Conservation (phyloP, 352 stramenopile species). For the Globisporangium takayamanum region DNA sequence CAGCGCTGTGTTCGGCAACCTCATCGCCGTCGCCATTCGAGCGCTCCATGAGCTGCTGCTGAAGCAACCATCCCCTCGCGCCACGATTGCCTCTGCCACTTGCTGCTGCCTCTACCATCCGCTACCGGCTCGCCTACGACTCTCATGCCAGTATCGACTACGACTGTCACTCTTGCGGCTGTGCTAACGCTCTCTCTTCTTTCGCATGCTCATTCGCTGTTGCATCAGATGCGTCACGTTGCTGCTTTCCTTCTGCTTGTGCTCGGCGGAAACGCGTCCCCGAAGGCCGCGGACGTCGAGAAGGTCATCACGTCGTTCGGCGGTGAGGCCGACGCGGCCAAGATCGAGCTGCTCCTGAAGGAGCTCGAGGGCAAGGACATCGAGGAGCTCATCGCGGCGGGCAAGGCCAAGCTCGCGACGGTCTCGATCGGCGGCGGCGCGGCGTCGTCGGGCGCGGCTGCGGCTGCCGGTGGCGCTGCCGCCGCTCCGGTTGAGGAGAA, state of each 20-base stretch:
- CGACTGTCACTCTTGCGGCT: not conserved
- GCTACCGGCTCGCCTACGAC: not conserved
- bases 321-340: constrained; percentile 69
- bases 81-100: not conserved
- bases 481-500: constrained; percentile 41
- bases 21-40: not conserved
- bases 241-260: constrained; percentile 88
- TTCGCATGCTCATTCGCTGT: constrained; percentile 1
- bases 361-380: constrained; percentile 88
- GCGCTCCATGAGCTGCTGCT: too few species aligned
- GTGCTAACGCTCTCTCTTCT: not conserved
- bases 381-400: constrained; percentile 78
- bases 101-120: not conserved
- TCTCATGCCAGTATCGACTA: not conserved
- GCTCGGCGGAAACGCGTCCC: constrained; percentile 76
- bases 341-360: constrained; percentile 79
- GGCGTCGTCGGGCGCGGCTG: constrained; percentile 27
- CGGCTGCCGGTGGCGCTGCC: constrained; percentile 26
- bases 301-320: constrained; percentile 82
- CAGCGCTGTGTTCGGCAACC: not conserved
- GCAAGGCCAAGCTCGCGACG: constrained; percentile 79
- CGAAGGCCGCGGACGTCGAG: constrained; percentile 71
- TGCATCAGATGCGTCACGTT: constrained; percentile 88
- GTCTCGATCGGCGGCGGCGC: constrained; percentile 65
- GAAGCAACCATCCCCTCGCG: not conserved